Base-by-base conservation (phyloP, 2,329 filamentous ascomycete species). In the Fusarium mundagurra region DNA sequence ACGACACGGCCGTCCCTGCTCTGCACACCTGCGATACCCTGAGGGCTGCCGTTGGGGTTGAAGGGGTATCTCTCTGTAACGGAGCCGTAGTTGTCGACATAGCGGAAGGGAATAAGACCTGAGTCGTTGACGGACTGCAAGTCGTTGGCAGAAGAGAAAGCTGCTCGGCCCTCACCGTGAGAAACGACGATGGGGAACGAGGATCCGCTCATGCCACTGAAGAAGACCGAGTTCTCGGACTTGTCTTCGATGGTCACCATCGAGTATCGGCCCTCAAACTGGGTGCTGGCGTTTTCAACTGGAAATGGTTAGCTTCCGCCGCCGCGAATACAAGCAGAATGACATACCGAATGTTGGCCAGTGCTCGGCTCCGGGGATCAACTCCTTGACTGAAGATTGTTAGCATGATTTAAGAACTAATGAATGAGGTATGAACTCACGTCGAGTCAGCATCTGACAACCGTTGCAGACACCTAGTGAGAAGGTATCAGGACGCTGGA, bases 381-480 rank as follows among this genome's bases (percentile, higher is more conserved):
- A 67, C 44, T 78, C 77, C 67, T 79, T 79, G 39, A 78, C 75
- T 77, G 13, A 48, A 13, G 4, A 53, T 50, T 64, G 38, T 64
- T 58, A 67, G 45, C 27, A 24, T 43, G 18, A 16, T 34, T 50
- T 33, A 22, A 29, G 29, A 29, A 16, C 24, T 8, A 54, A 18
- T 20, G 36, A 10, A 14, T 16, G 17, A 33, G 14, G 8, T 22
- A 31, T 27, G 22, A 43, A 55, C 75, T 38, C 64, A 77, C 75
- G 82, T 58, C 94, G 91, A 11, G 93, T 93, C 45, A 98, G 86
- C 90, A 98, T 97, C 83, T 99, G 96, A 81, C 96, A 98, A 58
- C 96, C 96, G 82, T 99, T 99, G 88, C 96, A 98, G 39, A 98
- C 94, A 77, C 96, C 96, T 2, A 99, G 88, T 0, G 94, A 88